Conservation (phyloP, 129 eudicot genomes). For the Scalesia atractyloides region DNA sequence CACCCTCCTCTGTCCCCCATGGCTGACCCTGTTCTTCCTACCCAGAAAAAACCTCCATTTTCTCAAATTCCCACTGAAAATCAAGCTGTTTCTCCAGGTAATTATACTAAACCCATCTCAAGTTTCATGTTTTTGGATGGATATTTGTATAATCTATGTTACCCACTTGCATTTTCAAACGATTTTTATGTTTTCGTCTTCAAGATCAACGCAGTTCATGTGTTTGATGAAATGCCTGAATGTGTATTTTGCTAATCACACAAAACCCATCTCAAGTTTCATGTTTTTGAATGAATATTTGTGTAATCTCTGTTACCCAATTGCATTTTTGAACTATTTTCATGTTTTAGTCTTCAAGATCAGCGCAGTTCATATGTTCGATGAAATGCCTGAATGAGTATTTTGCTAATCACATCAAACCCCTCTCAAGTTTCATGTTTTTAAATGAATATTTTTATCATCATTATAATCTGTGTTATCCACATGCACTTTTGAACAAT, state of each 20-base stretch:
- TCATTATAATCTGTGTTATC: neutral
- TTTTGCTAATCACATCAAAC: neutral
- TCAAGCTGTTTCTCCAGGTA: constrained; percentile 67
- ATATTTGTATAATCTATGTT: neutral
- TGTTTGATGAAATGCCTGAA: constrained; percentile 24
- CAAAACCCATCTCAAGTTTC: neutral
- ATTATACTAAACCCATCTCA: neutral
- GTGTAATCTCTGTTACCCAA: neutral
- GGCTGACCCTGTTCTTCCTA: constrained; percentile 68
- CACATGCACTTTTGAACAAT: constrained; percentile 16
- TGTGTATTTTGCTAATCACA: neutral
- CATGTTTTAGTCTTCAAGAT: constrained; percentile 9
- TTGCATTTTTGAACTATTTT: constrained; percentile 9
- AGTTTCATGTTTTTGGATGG: neutral
- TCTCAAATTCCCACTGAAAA: constrained; percentile 46
- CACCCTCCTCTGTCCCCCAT: constrained; percentile 54
- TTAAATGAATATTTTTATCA: neutral
- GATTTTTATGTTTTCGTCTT: neutral
- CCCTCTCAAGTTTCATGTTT: neutral
- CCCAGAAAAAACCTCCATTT: constrained; percentile 61
- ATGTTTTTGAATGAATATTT: neutral
- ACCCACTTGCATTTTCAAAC: constrained; percentile 17
- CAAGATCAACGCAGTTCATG: constrained; percentile 15
- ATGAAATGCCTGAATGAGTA: constrained; percentile 17
- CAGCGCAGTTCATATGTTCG: constrained; percentile 12